Evolutionary conservation across 768 basidiomycete species (phyloP).

Genomic region (Pleurotus citrinopileatus): DNA sequence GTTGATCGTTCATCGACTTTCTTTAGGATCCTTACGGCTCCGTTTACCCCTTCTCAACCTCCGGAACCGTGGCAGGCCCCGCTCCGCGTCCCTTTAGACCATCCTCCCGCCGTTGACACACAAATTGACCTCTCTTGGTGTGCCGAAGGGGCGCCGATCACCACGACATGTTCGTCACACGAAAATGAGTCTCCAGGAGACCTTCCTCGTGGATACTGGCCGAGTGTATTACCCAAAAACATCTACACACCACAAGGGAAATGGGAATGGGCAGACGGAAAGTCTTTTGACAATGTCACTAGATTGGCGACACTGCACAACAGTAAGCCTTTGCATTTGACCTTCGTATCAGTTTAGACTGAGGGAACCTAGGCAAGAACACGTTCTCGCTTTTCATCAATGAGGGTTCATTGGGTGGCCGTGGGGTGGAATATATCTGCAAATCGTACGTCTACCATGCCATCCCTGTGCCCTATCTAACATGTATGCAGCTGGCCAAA

Average conservation of each 20-base stretch:
- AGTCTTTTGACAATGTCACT: conserved; percentile 1
- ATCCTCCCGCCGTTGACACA: background rate
- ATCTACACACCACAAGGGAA: conserved; percentile 13
- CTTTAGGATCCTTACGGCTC: conserved; percentile 14
- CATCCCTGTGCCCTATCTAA: background rate
- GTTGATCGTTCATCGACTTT: conserved; percentile 13
- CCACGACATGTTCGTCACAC: background rate
- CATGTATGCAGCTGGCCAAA: conserved; percentile 9
- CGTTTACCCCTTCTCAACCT: conserved; percentile 6
- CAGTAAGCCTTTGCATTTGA: no score
- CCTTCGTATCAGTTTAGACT: no score
- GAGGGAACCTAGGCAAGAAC: conserved; percentile 6
- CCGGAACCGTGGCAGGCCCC: conserved; percentile 3
- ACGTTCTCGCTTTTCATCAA: conserved; percentile 12
- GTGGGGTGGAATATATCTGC: conserved; percentile 10
- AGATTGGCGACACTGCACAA: background rate
- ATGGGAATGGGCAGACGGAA: conserved; percentile 14
- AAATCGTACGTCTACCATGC: conserved; percentile 11
- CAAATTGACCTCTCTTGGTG: background rate
- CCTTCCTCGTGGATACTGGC: conserved; percentile 4
- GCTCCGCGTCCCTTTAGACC: background rate
- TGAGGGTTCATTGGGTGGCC: conserved; percentile 8
- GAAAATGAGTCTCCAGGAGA: background rate
- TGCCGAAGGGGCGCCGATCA: background rate
- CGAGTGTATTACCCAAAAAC: background rate